Conservation (phyloP, 2,329 filamentous ascomycete species). For the Epichloe glyceriae region DNA sequence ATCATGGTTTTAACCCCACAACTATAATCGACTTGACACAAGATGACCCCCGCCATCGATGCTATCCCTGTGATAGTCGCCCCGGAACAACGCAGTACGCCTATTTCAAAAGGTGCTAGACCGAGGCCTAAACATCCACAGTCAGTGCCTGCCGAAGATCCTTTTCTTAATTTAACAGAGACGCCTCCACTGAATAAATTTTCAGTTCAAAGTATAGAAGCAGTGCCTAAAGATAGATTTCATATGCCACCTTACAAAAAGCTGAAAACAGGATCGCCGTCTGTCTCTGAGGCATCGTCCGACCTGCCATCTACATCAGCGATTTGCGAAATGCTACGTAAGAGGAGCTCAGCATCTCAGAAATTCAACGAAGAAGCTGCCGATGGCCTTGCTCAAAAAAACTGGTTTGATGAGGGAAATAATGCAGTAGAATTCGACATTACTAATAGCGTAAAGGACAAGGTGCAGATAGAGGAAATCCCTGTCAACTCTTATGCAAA, state of each 20-base stretch:
- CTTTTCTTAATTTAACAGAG: not conserved
- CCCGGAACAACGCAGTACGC: not conserved
- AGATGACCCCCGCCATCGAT: not conserved
- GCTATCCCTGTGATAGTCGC: not conserved
- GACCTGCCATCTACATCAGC: not conserved
- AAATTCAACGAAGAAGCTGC: not conserved
- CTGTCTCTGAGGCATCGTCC: not conserved
- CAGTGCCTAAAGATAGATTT: not conserved
- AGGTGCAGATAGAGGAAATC: not conserved
- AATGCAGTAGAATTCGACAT: not conserved
- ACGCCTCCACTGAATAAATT: not conserved
- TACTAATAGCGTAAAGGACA: not conserved
- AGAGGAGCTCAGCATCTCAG: not conserved
- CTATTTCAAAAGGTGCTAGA: not conserved
- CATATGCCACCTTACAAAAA: not conserved
- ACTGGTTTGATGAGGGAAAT: not conserved
- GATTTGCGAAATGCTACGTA: not conserved
- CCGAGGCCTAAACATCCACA: not conserved
- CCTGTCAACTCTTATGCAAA: not conserved
- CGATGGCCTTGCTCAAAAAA: not conserved
- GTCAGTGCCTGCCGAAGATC: not conserved
- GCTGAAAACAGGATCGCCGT: not conserved
- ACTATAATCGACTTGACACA: conserved; percentile 1
- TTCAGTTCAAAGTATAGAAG: not conserved
- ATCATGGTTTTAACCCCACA: not conserved